Percentiles rank a stretch among this genome's conserved stretches.
phyloP scores from a whole-genome alignment of 2,329 filamentous ascomycete genomes.

The Cylindrodendrum hubeiense region DNA sequence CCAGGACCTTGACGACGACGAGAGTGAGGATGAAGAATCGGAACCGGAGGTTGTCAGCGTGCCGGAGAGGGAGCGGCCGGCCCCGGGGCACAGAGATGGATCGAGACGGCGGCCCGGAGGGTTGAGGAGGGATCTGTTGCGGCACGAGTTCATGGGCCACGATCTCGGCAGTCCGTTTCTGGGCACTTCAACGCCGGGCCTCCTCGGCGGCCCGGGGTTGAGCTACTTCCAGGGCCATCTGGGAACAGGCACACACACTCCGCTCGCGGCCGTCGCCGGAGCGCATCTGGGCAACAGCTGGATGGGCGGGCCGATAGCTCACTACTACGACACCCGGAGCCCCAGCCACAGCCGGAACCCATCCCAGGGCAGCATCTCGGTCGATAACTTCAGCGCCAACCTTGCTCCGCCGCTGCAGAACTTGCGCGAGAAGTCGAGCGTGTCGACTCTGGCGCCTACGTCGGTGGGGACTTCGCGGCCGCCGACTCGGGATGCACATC shows the following conservation, averaged over 20 bases:
- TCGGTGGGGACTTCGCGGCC: conserved; percentile 66
- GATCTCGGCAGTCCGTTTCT: conserved; percentile 69
- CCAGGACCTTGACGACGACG: conserved; percentile 70
- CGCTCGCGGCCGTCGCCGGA: conserved; percentile 82
- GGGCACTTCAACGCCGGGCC: conserved; percentile 71
- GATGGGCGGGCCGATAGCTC: conserved; percentile 44
- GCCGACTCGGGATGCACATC: conserved; percentile 65
- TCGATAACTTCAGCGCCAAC: conserved; percentile 53
- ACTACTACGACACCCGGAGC: conserved; percentile 30
- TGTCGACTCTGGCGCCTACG: conserved; percentile 71
- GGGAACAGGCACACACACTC: conserved; percentile 81
- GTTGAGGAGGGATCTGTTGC: conserved; percentile 48
- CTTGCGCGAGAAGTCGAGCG: conserved; percentile 71
- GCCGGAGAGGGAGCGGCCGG: conserved; percentile 24
- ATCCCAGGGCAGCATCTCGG: conserved; percentile 61
- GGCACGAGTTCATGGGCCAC: conserved; percentile 47
- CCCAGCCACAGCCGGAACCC: conserved; percentile 57
- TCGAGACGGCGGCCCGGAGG: conserved; percentile 44
- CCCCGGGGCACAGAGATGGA: conserved; percentile 16
- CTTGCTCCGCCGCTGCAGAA: conserved; percentile 57
- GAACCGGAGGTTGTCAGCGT: conserved; percentile 35
- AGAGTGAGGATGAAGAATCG: conserved; percentile 49
- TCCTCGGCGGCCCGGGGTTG: conserved; percentile 80
- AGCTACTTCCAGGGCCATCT: conserved; percentile 88
- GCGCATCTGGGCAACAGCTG: conserved; percentile 60